Conservation (phyloP, 2,329 filamentous ascomycete species). For the Colletotrichum salicis region DNA sequence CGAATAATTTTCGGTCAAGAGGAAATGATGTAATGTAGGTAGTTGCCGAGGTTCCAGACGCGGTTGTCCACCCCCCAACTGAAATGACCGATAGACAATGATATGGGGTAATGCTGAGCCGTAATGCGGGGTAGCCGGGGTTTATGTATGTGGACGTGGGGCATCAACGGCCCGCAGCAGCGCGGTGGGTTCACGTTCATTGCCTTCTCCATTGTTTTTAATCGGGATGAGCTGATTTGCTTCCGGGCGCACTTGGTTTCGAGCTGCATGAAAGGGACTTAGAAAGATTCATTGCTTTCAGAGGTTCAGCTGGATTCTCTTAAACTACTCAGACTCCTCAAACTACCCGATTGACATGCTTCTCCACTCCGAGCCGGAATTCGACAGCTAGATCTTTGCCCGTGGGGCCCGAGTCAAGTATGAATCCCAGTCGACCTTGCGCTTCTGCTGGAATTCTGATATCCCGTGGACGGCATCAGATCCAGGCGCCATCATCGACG, state of each 20-base stretch:
- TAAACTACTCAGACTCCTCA: background rate
- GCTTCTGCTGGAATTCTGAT: background rate
- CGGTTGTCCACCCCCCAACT: background rate
- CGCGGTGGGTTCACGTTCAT: background rate
- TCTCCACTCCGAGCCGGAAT: background rate
- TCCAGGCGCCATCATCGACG: background rate
- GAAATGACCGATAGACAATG: background rate
- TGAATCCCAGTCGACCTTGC: background rate
- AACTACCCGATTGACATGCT: background rate
- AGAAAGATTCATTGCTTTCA: background rate
- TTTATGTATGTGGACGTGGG: background rate
- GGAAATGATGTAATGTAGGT: background rate
- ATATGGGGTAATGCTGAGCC: background rate
- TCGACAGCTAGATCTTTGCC: background rate
- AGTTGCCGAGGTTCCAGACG: background rate
- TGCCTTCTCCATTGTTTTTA: background rate
- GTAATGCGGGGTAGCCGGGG: background rate
- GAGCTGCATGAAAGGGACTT: no score
- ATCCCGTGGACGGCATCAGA: background rate
- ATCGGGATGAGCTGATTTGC: no score
- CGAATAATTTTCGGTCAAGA: no score
- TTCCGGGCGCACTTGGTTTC: no score
- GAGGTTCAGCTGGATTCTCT: background rate
- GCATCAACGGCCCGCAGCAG: background rate
- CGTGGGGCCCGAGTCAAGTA: background rate